Conservation (phyloP, 176 grass and related monocot species). For the Oryza nivara region DNA sequence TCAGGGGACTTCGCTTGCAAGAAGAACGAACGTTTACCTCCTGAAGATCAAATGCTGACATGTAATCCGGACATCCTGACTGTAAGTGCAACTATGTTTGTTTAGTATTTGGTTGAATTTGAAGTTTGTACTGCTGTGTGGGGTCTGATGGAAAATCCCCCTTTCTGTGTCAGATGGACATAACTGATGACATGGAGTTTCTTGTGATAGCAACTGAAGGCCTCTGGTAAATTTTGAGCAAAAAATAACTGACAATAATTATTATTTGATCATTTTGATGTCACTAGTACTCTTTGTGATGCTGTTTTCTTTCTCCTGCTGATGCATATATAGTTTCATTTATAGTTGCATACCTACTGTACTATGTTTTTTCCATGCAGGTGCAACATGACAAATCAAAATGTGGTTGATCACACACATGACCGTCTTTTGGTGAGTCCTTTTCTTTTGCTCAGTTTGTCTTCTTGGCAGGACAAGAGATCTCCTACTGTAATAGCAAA, state of each 20-base stretch:
- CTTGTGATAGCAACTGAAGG: constrained; percentile 44
- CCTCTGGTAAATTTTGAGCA: constrained; percentile 38
- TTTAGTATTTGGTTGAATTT: background rate
- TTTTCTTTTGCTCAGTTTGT: background rate
- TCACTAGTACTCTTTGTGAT: background rate
- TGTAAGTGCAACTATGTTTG: constrained; percentile 30
- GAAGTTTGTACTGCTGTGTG: background rate
- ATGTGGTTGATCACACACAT: background rate
- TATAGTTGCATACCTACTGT: background rate
- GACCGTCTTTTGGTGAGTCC: background rate
- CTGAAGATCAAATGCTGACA: constrained; percentile 24
- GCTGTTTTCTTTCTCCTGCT: background rate
- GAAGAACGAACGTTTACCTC: background rate
- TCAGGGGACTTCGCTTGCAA: constrained; percentile 33
- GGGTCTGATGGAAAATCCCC: background rate
- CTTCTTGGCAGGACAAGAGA: background rate
- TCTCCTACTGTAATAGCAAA: background rate
- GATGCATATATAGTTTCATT: constrained; percentile 9
- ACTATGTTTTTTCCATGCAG: constrained; percentile 1
- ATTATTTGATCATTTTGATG: background rate
- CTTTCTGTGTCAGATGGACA: constrained; percentile 27
- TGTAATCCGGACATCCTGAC: constrained; percentile 2
- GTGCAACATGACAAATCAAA: background rate
- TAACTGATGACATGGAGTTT: constrained; percentile 41
- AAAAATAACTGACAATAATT: constrained; percentile 14